Base-by-base conservation (phyloP, 352 stramenopile genomes). In the Globisporangium apiculatum region DNA sequence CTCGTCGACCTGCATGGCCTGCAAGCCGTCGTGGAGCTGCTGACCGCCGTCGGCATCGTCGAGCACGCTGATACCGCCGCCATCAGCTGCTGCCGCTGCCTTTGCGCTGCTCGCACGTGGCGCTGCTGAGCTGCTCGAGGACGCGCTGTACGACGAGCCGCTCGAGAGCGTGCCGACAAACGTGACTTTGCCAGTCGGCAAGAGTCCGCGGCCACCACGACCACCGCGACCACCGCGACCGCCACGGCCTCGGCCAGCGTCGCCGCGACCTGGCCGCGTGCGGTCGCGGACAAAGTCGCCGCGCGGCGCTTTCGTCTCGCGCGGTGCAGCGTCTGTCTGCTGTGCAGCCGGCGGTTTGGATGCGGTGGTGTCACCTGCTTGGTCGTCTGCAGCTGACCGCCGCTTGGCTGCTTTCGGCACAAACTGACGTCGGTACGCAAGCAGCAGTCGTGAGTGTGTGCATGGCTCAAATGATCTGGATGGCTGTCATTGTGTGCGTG, bases 101-200 rank as follows among this genome's bases (percentile, higher is more conserved):
- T 87, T 89, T 18, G 76, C 67, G 14, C 61, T 65, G 4, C 60
- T 52, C 11, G 77, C 77, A 4, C 73, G 75, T 12, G 79, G 71
- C 14, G 72, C 59, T 3, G 66, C 47, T 12, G 40, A 43, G 7
- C 7, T 71, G 43, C 65, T 56, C 2, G 69, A 71, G 57, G 68
- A 69, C 17, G 45, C 45, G 53, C 80, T 91, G 61, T 85, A 91
- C 18, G 80, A 91, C 47, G 84, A 92, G 12, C 82, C 84, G 14
- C 68, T 77, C n/a, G 84, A 90, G 6, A 92, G 61, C n/a, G 82
- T 89, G 5, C 84, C 84, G 2, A 91, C 84, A 62, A 94, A 94
- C 3, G 73, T 67, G 17, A 76, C 75, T 51, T 87, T 88, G 17
- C 79, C 79, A 7, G 69, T 79, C 5, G 84, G 76, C 1, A 91